Percentiles rank a stretch among this genome's conserved stretches.
Evolutionary conservation across 495 filamentous ascomycete species (phyloP).

Genomic region (Talaromyces proteolyticus): DNA sequence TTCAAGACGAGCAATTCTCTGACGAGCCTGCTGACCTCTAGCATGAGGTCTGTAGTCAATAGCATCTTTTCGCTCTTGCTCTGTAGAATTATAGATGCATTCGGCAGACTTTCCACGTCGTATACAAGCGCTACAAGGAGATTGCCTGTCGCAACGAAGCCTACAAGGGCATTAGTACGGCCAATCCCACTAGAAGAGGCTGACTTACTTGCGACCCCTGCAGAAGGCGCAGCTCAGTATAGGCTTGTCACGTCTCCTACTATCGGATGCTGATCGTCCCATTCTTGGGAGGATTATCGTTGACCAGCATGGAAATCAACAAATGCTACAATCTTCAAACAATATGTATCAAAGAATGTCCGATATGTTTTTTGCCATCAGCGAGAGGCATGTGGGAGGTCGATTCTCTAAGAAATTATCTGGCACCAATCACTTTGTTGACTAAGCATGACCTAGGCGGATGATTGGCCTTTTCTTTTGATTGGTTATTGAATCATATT

Average conservation of each 20-base stretch:
- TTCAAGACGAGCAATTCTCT: conserved; percentile 5
- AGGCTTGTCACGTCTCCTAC: conserved; percentile 1
- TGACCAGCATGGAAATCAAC: not conserved
- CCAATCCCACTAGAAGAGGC: not conserved
- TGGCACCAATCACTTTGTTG: too few species aligned
- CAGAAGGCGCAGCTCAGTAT: conserved; percentile 3
- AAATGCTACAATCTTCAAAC: too few species aligned
- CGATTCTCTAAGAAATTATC: too few species aligned
- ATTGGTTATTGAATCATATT: too few species aligned
- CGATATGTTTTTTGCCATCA: too few species aligned
- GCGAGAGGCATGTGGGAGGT: too few species aligned
- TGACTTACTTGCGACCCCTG: conserved; percentile 5
- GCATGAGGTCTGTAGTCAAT: conserved; percentile 5
- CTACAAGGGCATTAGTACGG: not conserved
- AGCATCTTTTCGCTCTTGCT: conserved; percentile 2
- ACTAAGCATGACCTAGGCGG: too few species aligned
- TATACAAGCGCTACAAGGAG: conserved; percentile 1
- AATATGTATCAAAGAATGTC: too few species aligned
- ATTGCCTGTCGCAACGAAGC: conserved; percentile 4
- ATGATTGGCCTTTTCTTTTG: too few species aligned
- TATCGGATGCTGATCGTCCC: not conserved
- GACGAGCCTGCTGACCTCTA: not conserved
- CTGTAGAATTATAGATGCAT: conserved; percentile 2
- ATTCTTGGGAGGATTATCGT: not conserved
- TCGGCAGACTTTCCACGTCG: conserved; percentile 1